Evolutionary conservation across 257 asterid genomes (phyloP).

Genomic region (Nicotiana otophora): DNA sequence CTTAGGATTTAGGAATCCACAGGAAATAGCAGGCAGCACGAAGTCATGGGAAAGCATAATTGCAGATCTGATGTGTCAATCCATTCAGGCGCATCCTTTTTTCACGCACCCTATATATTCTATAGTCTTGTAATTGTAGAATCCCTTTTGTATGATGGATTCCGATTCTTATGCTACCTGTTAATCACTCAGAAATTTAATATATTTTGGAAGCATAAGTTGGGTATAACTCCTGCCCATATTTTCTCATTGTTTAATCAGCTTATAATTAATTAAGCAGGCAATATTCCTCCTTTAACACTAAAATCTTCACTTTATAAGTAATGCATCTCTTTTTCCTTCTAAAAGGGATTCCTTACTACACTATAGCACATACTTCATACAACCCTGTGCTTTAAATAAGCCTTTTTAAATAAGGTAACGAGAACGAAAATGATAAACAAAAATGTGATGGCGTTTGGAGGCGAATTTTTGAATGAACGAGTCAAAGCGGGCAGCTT

Average conservation of each 20-base stretch:
- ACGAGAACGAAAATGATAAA: too few species aligned
- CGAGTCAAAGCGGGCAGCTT: too few species aligned
- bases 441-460: too few species aligned
- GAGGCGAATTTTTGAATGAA: too few species aligned
- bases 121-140: background rate
- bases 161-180: background rate
- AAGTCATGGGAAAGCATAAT: background rate
- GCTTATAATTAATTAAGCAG: background rate
- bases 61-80: background rate
- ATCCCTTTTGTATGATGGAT: background rate
- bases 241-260: background rate
- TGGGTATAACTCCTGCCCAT: background rate
- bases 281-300: background rate
- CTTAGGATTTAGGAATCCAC: background rate
- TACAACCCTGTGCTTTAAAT: background rate
- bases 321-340: too few species aligned
- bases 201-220: background rate
- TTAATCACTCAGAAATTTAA: background rate
- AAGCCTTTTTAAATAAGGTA: too few species aligned
- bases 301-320: background rate
- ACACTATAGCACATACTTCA: background rate
- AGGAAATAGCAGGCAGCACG: background rate
- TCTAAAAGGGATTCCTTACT: background rate
- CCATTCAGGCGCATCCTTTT: background rate
- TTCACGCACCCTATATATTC: background rate